Evolutionary conservation across 192 early-diverging fungal genomes (phyloP).

Genomic region (Podochytrium sp.): DNA sequence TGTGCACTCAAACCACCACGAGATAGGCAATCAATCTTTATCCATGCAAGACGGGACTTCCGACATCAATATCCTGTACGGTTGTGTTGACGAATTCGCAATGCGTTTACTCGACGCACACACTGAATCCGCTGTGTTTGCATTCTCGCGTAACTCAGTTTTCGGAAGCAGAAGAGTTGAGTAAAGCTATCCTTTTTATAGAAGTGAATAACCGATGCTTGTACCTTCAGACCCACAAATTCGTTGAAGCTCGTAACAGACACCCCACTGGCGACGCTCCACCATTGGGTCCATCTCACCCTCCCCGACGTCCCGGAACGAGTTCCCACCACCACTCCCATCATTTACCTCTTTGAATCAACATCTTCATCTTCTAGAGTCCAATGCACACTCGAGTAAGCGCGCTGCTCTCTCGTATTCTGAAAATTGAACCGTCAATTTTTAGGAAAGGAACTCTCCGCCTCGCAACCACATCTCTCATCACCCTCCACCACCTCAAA

Average conservation of each 20-base stretch:
- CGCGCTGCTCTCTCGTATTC: too few species aligned
- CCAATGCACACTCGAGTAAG: background rate
- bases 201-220: background rate
- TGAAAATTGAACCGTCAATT: too few species aligned
- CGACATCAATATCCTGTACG: background rate
- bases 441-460: too few species aligned
- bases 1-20: background rate
- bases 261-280: background rate
- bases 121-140: background rate
- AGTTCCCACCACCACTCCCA: too few species aligned
- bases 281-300: background rate
- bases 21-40: background rate
- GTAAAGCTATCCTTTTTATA: too few species aligned
- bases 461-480: background rate
- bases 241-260: background rate
- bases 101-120: background rate
- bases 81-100: background rate
- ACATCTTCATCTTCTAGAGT: background rate
- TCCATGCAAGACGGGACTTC: background rate
- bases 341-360: background rate
- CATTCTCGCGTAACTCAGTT: background rate
- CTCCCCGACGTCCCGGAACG: conserved; percentile 8
- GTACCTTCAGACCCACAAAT: background rate
- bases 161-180: background rate
- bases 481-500: background rate